phyloP scores from a whole-genome alignment of 495 filamentous ascomycete species.

The Xylaria palmicola region DNA sequence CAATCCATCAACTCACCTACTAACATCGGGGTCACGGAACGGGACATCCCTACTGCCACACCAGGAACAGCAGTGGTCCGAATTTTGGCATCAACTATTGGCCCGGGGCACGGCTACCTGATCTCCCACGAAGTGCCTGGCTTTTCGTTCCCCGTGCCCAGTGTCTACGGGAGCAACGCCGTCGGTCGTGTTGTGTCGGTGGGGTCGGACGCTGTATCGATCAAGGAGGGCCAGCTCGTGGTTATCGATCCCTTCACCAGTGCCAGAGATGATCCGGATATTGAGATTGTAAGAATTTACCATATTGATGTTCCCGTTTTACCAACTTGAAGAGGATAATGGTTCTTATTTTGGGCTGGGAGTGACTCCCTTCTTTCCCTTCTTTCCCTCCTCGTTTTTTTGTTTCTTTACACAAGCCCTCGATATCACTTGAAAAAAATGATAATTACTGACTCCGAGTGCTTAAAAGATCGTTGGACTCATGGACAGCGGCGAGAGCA shows the following conservation, averaged over 20 bases:
- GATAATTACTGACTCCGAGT: too few species aligned
- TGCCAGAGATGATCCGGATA: slow-evolving; percentile 44
- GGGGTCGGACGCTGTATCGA: slow-evolving; percentile 43
- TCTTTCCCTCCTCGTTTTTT: too few species aligned
- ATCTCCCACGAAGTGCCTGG: slow-evolving; percentile 14
- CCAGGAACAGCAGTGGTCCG: slow-evolving; percentile 20
- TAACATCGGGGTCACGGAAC: not conserved
- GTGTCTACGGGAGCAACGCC: slow-evolving; percentile 19
- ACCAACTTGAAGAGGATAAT: too few species aligned
- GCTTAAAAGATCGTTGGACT: slow-evolving; percentile 44
- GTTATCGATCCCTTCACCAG: slow-evolving; percentile 42
- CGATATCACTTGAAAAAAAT: too few species aligned
- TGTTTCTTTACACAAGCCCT: too few species aligned
- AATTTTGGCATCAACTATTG: slow-evolving; percentile 11
- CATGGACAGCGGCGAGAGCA: slow-evolving; percentile 18
- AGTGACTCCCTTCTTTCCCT: too few species aligned
- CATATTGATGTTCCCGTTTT: too few species aligned
- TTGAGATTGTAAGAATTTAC: too few species aligned
- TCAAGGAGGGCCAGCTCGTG: slow-evolving; percentile 49
- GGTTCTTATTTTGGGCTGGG: too few species aligned
- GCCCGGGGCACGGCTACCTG: slow-evolving; percentile 1
- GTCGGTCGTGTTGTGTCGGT: slow-evolving; percentile 48
- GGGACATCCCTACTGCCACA: slow-evolving; percentile 2
- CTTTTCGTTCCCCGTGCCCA: slow-evolving; percentile 15
- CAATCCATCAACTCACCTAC: slow-evolving; percentile 7